phyloP scores from a whole-genome alignment of 202 grass and related monocot species.

The Dendrocalamus latiflorus region DNA sequence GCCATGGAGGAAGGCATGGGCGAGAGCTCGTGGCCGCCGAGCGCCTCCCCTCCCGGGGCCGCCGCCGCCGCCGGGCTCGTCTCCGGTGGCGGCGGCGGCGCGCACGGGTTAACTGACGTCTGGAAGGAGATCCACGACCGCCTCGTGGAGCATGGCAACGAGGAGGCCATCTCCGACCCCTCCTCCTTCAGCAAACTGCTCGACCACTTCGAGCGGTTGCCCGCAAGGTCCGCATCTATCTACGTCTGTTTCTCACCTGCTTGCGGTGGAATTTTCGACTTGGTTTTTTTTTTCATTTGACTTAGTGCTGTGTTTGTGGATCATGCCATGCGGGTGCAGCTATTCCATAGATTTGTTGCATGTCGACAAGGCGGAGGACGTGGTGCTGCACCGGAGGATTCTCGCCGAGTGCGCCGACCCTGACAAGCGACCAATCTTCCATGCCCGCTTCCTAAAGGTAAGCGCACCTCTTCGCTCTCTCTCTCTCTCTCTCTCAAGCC shows the following conservation, averaged over 20 bases:
- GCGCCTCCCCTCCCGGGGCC: not conserved
- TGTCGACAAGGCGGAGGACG: slow-evolving; percentile 60
- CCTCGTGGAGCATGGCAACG: slow-evolving; percentile 37
- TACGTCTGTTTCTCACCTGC: not conserved
- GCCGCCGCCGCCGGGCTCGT: not conserved
- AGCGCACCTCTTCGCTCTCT: not conserved
- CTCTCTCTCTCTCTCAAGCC: not conserved
- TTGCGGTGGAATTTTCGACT: not conserved
- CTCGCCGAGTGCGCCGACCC: slow-evolving; percentile 65
- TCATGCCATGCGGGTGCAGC: slow-evolving; percentile 33
- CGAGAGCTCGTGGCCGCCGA: slow-evolving; percentile 33
- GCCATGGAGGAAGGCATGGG: slow-evolving; percentile 43
- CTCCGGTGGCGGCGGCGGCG: slow-evolving; percentile 10
- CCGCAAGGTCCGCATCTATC: slow-evolving; percentile 41
- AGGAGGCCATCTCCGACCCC: slow-evolving; percentile 45
- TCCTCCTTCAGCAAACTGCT: slow-evolving; percentile 36
- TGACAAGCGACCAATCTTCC: slow-evolving; percentile 69
- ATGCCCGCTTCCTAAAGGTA: slow-evolving; percentile 64
- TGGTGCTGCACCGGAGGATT: slow-evolving; percentile 74
- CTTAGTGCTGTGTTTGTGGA: not conserved
- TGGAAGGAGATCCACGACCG: slow-evolving; percentile 47
- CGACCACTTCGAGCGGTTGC: slow-evolving; percentile 47
- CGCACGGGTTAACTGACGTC: slow-evolving; percentile 29
- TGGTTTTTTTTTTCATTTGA: too few species aligned
- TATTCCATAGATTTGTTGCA: slow-evolving; percentile 70